Evolutionary conservation across 2,329 filamentous ascomycete genomes (phyloP), one percentile per base, ranked within the genome.

Genomic region (Microsporum canis): DNA sequence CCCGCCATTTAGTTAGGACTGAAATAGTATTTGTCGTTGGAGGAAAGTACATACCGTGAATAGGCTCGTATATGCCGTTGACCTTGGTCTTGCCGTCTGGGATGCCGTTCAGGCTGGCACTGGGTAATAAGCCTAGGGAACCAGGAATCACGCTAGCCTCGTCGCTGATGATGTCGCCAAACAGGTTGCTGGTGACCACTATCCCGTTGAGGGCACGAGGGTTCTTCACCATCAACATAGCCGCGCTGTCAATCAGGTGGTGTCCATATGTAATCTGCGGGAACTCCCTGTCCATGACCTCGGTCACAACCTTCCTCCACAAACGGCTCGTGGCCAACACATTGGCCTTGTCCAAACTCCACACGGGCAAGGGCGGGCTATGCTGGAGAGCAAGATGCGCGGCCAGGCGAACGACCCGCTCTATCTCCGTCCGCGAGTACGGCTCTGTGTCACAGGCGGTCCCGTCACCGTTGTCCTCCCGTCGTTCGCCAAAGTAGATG

Each of bases 181-280:
- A 96, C 67, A 97, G 73, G 76, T 97, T 99, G 79, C 87, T 91
- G 10, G 91, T 95, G 65, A 97, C 86, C 55, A 97, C 84, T 39
- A 97, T 85, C 60, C 92, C 94, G 73, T 96, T 97, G 59, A 97
- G 80, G 27, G 85, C 84, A 8, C 86, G 81, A 7, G 92, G 92
- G 76, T 91, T 92, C 86, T 95, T 96, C 71, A 97, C 84, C 88
- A 97, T 90, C 68, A 96, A 80, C 91, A 97, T 96, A 66, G 92
- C 92, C n/a, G 92, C 92, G 61, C 85, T 89, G 78, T 97, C 92
- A 72, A 97, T 96, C 58, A 97, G 82, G 73, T 97, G 91, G 74
- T 96, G 92, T 66, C 86, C 84, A 49, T 95, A 78, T 78, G 88
- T 84, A 53, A 96, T 77, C 73, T 92, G 84, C 2, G 92, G 91